Evolutionary conservation across 169 alveolate species (phyloP).

Genomic region (Plasmodium billcollinsi): DNA sequence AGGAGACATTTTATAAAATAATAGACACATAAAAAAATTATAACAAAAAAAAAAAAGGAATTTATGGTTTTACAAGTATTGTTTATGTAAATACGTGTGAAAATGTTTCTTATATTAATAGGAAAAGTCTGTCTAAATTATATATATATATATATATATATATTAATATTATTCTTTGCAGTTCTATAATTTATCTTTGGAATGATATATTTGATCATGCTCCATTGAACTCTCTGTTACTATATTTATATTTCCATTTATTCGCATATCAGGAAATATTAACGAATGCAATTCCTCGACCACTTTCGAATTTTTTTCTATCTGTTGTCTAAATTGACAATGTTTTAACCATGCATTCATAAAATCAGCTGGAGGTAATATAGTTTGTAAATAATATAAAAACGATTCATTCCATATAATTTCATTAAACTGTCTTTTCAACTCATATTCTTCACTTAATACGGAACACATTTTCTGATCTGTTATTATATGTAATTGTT

Average conservation of each 20-base stretch:
- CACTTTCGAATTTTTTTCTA: conserved; percentile 29
- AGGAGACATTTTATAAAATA: too few relatives aligned
- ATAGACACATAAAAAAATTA: too few relatives aligned
- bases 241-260: conserved; percentile 66
- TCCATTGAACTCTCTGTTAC: conserved; percentile 51
- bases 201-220: conserved; percentile 19
- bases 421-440: conserved; percentile 83
- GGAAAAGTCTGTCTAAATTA: too few relatives aligned
- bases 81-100: too few relatives aligned
- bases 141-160: too few relatives aligned
- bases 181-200: conserved; percentile 6
- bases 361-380: conserved; percentile 89
- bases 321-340: conserved; percentile 44
- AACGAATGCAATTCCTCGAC: conserved; percentile 26
- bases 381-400: conserved; percentile 82
- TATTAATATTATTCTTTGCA: too few relatives aligned
- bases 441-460: conserved; percentile 83
- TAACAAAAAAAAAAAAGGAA: too few relatives aligned
- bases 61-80: too few relatives aligned
- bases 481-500: conserved; percentile 82
- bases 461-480: conserved; percentile 86
- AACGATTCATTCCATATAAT: conserved; percentile 87
- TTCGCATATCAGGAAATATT: conserved; percentile 61
- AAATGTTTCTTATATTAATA: too few relatives aligned
- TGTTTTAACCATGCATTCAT: conserved; percentile 85